Base-by-base conservation (phyloP, 257 asterid genomes). In the Solanum pennellii region DNA sequence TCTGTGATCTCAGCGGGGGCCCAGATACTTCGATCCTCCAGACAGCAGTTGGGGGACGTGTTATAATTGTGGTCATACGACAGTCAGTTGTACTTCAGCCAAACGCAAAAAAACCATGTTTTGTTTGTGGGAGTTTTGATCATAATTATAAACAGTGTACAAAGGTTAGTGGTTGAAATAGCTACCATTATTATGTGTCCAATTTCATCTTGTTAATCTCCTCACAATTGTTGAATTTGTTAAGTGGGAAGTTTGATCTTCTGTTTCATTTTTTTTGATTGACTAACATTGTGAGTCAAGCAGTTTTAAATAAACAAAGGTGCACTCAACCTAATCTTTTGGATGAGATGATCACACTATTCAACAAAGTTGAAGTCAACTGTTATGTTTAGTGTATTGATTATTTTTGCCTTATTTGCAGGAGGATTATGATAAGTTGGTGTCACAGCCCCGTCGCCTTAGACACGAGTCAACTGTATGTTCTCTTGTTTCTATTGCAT, bases 1-100 rank as follows among this genome's bases (percentile, higher is more conserved):
- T 90, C 85, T 71, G 41, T 93, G 91, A 86, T 92, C 82, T 88
- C 94, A 97, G 99, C 95, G 99, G 87, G 99, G 99, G 27, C 99
- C 99, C 41, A 97, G 99, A 92, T 97, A 97, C 91, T 97, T 97
- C 88, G 99, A 96, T 89, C 98, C 99, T 83, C 98, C 98, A 77
- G 96, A 94, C 89, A 93, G 89, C 90, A 93, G 94, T 88, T 97
- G 99, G 97, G 97, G 97, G 39, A 90, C 98, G 60, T 97, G 99
- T 94, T 94, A 94, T 90, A 97, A 97, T 87, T 97, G 99, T 88
- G 99, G 99, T 73, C 99, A 95, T 90, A 88, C 77, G 16, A 65
- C 96, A 75, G 91, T 73, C 90, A 95, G 95, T 91, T 97, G 99
- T 89, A 94, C 98, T 85, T 90, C 93, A 75, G 96, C 96, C 56